Evolutionary conservation across 2,329 filamentous ascomycete species (phyloP).

Genomic region (Thyridium curvatum): DNA sequence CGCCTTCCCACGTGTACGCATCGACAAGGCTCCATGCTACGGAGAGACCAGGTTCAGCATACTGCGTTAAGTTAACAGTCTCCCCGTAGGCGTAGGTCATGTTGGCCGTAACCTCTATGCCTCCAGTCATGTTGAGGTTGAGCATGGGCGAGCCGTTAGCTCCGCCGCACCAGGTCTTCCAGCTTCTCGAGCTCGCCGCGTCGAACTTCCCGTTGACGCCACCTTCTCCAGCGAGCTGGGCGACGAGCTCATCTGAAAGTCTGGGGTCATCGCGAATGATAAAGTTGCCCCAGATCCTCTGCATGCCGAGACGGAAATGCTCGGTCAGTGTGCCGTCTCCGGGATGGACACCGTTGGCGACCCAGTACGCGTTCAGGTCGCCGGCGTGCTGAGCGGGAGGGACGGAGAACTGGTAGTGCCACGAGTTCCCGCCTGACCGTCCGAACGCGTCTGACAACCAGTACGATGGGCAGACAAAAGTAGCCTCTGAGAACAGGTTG

Average conservation of each 20-base stretch:
- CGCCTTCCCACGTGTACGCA: conserved; percentile 36
- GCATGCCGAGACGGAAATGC: conserved; percentile 4
- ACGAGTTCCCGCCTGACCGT: conserved; percentile 19
- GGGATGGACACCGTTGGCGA: no score
- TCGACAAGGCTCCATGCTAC: conserved; percentile 25
- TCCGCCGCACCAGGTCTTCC: conserved; percentile 5
- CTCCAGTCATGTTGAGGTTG: no score
- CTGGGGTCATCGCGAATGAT: conserved; percentile 28
- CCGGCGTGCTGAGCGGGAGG: conserved; percentile 5
- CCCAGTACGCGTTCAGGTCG: no score
- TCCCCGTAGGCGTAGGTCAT: no score
- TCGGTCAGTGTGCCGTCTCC: no score
- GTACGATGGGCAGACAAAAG: conserved; percentile 46
- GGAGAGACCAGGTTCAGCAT: conserved; percentile 1
- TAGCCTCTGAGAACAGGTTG: conserved; percentile 44
- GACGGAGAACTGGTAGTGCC: conserved; percentile 37
- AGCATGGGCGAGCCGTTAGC: no score
- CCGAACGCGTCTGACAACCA: conserved; percentile 41
- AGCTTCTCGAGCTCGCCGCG: neutral
- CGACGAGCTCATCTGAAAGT: conserved; percentile 13
- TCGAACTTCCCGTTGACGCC: neutral
- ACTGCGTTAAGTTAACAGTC: no score
- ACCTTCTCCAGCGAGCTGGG: neutral
- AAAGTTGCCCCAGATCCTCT: conserved; percentile 28
- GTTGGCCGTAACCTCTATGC: neutral